phyloP scores from a whole-genome alignment of 805 yeast species.

The Metschnikowia vanudenii region DNA sequence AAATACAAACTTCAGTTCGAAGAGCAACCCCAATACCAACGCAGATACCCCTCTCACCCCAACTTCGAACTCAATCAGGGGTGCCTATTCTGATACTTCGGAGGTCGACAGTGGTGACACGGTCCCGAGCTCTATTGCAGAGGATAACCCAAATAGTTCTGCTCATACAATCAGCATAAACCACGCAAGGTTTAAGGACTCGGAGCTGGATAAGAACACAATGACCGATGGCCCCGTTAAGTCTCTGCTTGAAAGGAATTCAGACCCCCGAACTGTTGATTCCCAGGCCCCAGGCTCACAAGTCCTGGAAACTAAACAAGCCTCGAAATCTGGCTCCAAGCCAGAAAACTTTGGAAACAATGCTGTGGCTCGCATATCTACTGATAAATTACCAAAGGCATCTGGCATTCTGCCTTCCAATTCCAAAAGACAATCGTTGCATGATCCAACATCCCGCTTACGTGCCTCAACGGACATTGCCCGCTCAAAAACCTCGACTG shows the following conservation, averaged over 20 bases:
- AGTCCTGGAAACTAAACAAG: neutral
- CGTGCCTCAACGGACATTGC: slow-evolving; percentile 5
- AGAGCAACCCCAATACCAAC: slow-evolving; percentile 13
- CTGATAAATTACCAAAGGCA: neutral
- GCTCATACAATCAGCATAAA: slow-evolving; percentile 7
- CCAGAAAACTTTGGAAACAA: neutral
- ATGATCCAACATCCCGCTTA: slow-evolving; percentile 1
- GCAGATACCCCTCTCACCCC: slow-evolving; percentile 18
- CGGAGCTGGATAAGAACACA: slow-evolving; percentile 17
- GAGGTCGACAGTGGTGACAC: slow-evolving; percentile 21
- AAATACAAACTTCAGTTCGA: neutral
- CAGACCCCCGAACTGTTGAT: neutral
- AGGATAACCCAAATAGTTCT: slow-evolving; percentile 14
- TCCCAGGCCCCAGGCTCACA: neutral
- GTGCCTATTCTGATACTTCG: slow-evolving; percentile 16
- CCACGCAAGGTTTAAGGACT: slow-evolving; percentile 8
- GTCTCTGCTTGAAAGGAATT: neutral
- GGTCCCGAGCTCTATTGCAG: slow-evolving; percentile 19
- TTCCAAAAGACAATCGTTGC: slow-evolving; percentile 12
- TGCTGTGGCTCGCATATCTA: neutral
- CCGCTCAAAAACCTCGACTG: slow-evolving; percentile 2
- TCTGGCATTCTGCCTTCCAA: neutral
- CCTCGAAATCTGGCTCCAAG: neutral
- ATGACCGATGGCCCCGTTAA: slow-evolving; percentile 9
- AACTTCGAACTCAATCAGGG: slow-evolving; percentile 15